phyloP scores from a whole-genome alignment of 2,329 filamentous ascomycete genomes.

The Orbilia brochopaga region DNA sequence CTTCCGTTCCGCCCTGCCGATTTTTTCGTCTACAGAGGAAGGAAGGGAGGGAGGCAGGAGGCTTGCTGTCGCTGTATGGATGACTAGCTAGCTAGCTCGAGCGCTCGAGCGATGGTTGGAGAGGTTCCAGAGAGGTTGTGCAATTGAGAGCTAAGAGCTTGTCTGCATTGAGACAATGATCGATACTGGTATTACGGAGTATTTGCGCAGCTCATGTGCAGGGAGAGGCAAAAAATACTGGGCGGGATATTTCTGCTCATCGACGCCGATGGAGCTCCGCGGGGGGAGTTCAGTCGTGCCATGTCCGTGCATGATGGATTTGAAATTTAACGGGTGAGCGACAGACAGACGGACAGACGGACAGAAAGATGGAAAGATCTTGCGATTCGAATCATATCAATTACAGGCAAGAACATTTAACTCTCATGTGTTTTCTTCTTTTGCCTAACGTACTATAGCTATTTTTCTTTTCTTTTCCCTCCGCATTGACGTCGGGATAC shows the following conservation, averaged over 20 bases:
- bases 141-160: no score
- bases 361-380: not conserved
- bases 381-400: not conserved
- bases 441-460: no score
- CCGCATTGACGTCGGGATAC: constrained; percentile 37
- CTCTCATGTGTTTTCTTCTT: not conserved
- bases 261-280: constrained; percentile 42
- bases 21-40: not conserved
- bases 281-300: constrained; percentile 19
- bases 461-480: constrained; percentile 13
- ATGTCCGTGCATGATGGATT: constrained; percentile 33
- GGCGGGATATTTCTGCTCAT: constrained; percentile 8
- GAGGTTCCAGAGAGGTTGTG: constrained; percentile 18
- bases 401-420: not conserved
- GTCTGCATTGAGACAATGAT: constrained; percentile 41
- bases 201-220: constrained; percentile 9
- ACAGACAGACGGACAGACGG: not conserved
- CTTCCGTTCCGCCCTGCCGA: constrained; percentile 45
- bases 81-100: not conserved
- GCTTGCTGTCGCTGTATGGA: no score
- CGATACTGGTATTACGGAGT: not conserved
- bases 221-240: constrained; percentile 7
- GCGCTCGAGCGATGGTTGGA: constrained; percentile 1
- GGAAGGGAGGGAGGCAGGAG: not conserved
- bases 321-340: not conserved